Percentiles rank a stretch among this genome's conserved stretches.
phyloP scores from a whole-genome alignment of 2,329 filamentous ascomycete genomes.

The Coleophoma eucalyptorum region DNA sequence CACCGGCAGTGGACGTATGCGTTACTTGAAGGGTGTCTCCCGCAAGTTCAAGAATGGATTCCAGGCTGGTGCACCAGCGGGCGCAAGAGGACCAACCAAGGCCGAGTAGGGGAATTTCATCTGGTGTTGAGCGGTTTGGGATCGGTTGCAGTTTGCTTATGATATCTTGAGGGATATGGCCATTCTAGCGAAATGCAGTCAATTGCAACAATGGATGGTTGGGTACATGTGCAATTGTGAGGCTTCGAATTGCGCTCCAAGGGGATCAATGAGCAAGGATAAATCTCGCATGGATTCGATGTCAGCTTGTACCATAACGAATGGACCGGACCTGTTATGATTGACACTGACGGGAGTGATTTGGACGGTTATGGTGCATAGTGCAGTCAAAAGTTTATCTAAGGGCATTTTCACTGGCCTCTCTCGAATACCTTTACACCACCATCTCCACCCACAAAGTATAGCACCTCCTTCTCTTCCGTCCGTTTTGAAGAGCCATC shows the following conservation, averaged over 20 bases:
- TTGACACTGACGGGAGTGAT: not conserved
- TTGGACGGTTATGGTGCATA: not conserved
- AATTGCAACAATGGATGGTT: conserved; percentile 21
- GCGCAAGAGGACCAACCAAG: conserved; percentile 61
- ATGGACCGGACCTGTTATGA: not conserved
- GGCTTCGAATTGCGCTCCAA: not conserved
- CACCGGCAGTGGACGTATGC: conserved; percentile 92
- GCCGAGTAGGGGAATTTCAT: conserved; percentile 31
- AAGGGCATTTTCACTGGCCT: conserved; percentile 48
- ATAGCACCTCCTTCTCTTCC: conserved; percentile 71
- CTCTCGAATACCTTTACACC: conserved; percentile 80
- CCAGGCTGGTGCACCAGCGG: conserved; percentile 85
- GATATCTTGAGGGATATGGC: conserved; percentile 22
- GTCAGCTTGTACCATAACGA: conserved; percentile 1
- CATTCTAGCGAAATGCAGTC: conserved; percentile 29
- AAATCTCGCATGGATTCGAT: conserved; percentile 1
- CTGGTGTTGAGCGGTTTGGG: conserved; percentile 30
- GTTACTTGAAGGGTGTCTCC: conserved; percentile 88
- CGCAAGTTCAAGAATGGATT: conserved; percentile 98
- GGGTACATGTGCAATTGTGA: conserved; percentile 12
- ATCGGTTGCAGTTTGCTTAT: conserved; percentile 23
- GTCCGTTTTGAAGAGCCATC: conserved; percentile 28
- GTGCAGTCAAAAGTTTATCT: not conserved
- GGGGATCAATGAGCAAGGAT: conserved; percentile 5
- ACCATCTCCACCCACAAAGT: conserved; percentile 76